Evolutionary conservation across 176 grass and related monocot genomes (phyloP).

Genomic region (Echinochloa phyllopogon): DNA sequence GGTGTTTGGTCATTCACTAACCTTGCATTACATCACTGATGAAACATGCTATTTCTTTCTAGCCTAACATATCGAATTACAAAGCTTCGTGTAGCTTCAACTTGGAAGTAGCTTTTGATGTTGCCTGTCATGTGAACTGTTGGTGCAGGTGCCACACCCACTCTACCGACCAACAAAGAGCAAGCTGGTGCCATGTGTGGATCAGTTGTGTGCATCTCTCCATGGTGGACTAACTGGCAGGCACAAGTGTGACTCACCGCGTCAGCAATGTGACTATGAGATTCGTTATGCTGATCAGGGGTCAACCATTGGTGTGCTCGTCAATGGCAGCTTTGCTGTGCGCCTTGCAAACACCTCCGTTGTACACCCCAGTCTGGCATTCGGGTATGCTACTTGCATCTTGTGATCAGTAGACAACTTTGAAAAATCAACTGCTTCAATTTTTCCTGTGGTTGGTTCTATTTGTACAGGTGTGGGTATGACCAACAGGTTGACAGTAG

Average conservation of each 20-base stretch:
- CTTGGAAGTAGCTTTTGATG: not conserved
- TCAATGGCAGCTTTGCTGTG: conserved; percentile 60
- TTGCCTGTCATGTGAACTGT: not conserved
- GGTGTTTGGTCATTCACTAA: not conserved
- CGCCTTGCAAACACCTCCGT: conserved; percentile 70
- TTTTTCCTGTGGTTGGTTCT: conserved; percentile 20
- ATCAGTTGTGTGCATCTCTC: conserved; percentile 54
- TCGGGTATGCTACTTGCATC: conserved; percentile 61
- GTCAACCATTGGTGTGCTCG: conserved; percentile 77
- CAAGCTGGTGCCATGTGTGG: conserved; percentile 48
- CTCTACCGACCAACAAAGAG: conserved; percentile 42
- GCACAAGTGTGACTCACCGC: conserved; percentile 44
- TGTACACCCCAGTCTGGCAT: conserved; percentile 65
- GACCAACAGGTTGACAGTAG: conserved; percentile 63
- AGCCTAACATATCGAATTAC: not conserved
- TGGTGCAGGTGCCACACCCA: conserved; percentile 47
- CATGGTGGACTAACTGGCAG: not conserved
- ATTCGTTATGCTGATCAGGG: conserved; percentile 83
- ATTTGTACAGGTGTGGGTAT: conserved; percentile 79
- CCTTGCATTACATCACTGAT: not conserved
- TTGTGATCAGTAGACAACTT: not conserved
- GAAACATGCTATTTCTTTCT: not conserved
- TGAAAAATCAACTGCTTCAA: conserved; percentile 3
- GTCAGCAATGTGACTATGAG: conserved; percentile 82
- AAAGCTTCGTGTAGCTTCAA: not conserved